Conservation (phyloP, 805 yeast species). For the Saccharomycopsis oosterbeekiorum region DNA sequence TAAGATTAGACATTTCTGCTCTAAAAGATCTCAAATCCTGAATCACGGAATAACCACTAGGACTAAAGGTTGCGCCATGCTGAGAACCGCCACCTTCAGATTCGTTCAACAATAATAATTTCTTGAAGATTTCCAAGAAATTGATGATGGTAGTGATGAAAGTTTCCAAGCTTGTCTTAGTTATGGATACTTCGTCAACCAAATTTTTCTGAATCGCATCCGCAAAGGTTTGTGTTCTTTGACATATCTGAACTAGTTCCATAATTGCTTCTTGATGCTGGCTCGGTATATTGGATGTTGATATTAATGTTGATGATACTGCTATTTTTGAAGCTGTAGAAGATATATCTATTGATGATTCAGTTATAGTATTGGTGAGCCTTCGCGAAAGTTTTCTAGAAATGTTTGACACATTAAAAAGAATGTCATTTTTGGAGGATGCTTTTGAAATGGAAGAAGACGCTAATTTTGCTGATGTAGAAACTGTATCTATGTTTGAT, state of each 20-base stretch:
- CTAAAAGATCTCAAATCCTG: constrained; percentile 4
- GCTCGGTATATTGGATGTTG: neutral
- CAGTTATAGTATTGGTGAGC: neutral
- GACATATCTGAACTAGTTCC: neutral
- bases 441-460: neutral
- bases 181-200: neutral
- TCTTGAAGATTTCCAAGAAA: constrained; percentile 3
- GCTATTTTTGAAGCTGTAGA: neutral
- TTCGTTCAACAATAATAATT: constrained; percentile 1
- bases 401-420: neutral
- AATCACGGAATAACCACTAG: neutral
- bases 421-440: neutral
- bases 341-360: neutral
- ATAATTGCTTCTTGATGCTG: neutral
- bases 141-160: constrained; percentile 8
- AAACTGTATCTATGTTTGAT: neutral
- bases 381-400: neutral
- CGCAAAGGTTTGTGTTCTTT: neutral
- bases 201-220: neutral
- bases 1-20: constrained; percentile 7
- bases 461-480: neutral
- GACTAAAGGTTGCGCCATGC: neutral
- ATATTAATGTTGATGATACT: too few species aligned
- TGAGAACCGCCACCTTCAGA: neutral
- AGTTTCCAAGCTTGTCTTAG: constrained; percentile 1